A percentile compares a stretch with the other conserved stretches of the same genome.
Evolutionary conservation across 73 alveolate genomes (phyloP).

Genomic region (Urostyla sp.): DNA sequence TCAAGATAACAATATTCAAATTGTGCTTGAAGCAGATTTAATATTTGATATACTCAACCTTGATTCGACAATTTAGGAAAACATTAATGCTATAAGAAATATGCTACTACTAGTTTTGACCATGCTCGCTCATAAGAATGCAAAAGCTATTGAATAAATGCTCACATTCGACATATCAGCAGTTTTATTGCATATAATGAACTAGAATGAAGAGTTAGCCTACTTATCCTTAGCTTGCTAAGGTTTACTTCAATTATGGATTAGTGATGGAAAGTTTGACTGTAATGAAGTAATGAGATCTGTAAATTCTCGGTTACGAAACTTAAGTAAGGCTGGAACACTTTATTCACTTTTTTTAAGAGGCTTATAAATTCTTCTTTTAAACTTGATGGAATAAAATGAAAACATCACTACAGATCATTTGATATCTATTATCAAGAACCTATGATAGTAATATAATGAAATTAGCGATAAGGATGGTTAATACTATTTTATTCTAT

Average conservation of each 20-base stretch:
- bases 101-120: conserved; percentile 14
- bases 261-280: too few species aligned
- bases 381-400: background rate
- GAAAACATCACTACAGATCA: background rate
- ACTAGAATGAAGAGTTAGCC: background rate
- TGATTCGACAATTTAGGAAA: background rate
- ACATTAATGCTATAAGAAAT: conserved; percentile 17
- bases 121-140: conserved; percentile 25
- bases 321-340: too few species aligned
- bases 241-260: conserved; percentile 28
- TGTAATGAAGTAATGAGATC: too few species aligned
- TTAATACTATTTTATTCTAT: background rate
- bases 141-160: conserved; percentile 38
- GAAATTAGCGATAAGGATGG: background rate
- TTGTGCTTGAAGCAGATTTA: conserved; percentile 39
- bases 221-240: conserved; percentile 12
- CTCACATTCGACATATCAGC: conserved; percentile 9
- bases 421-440: conserved; percentile 10
- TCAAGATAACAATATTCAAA: conserved; percentile 20
- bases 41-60: conserved; percentile 40
- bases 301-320: too few species aligned
- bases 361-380: conserved; percentile 14
- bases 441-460: background rate
- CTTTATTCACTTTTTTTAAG: background rate
- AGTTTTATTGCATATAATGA: background rate